These are phyloP conservation scores for Blumeriella jaapii DNA, from an alignment of 2,329 filamentous ascomycete genomes.

Conservation along the genomic window DNA sequence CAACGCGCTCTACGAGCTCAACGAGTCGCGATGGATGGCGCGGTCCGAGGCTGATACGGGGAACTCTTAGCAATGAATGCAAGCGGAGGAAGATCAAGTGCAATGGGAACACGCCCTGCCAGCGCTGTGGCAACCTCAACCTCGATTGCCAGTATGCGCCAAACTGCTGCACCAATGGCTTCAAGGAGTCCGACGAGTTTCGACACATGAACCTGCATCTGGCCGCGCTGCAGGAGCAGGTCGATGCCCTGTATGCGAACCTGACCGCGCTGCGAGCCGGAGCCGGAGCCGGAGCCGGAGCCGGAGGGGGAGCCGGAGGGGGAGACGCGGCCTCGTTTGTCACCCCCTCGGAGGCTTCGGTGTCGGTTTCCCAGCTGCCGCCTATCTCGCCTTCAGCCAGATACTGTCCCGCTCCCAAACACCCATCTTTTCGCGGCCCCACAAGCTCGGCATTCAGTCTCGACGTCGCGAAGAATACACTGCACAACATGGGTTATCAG, in stretches of 20 bases:
- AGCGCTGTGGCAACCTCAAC: conserved; percentile 57
- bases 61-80: conserved; percentile 59
- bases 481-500: conserved; percentile 82
- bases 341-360: conserved; percentile 18
- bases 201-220: conserved; percentile 69
- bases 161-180: conserved; percentile 61
- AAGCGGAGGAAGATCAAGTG: conserved; percentile 68
- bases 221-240: conserved; percentile 67
- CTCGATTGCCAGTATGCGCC: conserved; percentile 54
- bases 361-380: conserved; percentile 20
- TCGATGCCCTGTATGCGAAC: conserved; percentile 63
- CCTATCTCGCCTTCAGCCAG: conserved; percentile 17
- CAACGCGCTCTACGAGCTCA: too few relatives aligned
- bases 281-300: too few relatives aligned
- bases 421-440: conserved; percentile 66
- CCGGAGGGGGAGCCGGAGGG: too few relatives aligned
- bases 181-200: conserved; percentile 90
- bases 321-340: conserved; percentile 13
- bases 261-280: conserved; percentile 39
- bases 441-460: conserved; percentile 79
- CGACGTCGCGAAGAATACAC: conserved; percentile 74
- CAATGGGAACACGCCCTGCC: conserved; percentile 57
- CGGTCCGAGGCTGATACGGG: too few relatives aligned
- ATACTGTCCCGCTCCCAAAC: conserved; percentile 17
- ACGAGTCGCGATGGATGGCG: too few relatives aligned